phyloP scores from a whole-genome alignment of 352 stramenopile species.

The Globisporangium irregulare region DNA sequence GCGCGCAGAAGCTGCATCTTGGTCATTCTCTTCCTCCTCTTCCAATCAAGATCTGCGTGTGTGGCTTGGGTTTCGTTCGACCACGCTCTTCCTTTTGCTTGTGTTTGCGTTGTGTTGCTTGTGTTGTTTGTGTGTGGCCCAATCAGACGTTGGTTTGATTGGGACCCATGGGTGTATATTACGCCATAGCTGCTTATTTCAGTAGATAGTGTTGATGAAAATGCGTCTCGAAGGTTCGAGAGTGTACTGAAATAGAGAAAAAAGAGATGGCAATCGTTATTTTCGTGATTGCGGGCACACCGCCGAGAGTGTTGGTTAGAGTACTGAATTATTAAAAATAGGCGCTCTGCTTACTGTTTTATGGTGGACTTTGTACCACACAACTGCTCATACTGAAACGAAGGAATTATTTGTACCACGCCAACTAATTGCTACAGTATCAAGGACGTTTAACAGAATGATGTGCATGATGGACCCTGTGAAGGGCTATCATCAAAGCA shows the following conservation, averaged over 20 bases:
- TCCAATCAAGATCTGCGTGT: not conserved
- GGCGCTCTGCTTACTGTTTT: not conserved
- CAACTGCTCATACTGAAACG: too few relatives aligned
- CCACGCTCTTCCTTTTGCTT: not conserved
- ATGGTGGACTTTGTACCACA: not conserved
- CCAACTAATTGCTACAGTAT: not conserved
- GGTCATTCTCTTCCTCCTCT: not conserved
- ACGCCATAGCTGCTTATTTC: not conserved
- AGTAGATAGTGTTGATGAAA: not conserved
- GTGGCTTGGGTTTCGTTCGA: not conserved
- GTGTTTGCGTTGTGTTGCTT: not conserved
- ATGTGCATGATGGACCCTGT: too few relatives aligned
- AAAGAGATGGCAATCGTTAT: too few relatives aligned
- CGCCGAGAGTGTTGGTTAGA: too few relatives aligned
- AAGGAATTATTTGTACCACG: not conserved
- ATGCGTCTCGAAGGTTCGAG: not conserved
- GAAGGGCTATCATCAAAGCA: not conserved
- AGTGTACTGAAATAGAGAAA: not conserved
- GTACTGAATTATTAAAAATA: not conserved
- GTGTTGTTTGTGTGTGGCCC: not conserved
- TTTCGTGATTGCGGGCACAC: too few relatives aligned
- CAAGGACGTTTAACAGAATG: not conserved
- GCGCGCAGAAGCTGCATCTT: constrained; percentile 7
- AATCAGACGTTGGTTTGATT: not conserved
- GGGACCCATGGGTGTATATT: not conserved